Evolutionary conservation across 2,329 filamentous ascomycete genomes (phyloP), one percentile per base, ranked within the genome.

Genomic region (Fusarium floridanum): DNA sequence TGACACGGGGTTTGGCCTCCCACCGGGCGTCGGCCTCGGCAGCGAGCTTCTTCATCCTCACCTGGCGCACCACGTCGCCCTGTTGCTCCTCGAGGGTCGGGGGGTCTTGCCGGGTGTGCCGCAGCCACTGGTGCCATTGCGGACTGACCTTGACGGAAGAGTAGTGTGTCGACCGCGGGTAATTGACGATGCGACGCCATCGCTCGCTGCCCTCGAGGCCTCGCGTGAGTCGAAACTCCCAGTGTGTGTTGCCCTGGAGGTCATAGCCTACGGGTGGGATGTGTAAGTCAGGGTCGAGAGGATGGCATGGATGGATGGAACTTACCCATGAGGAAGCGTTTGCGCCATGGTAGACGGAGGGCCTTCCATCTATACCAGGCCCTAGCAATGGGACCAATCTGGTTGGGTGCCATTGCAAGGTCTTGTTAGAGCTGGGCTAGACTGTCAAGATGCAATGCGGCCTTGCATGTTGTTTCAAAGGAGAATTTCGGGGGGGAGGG

Each of bases 91-190:
- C 81, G 12, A 92, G 80, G 2, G 84, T 87, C 1, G 91, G 91
- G 2, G 91, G 84, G 0, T 86, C 80, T 3, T 78, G 70, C 22
- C 91, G 88, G 55, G 87, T 89, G 80, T 92, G 86, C 17, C 91
- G 89, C 59, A 93, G 85, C 91, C 91, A 93, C 78, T 92, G 91
- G 82, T 92, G 91, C 91, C 91, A 93, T 73, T 87, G 85, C 12
- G 91, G 91, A 61, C 88, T 84, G 69, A 92, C 90, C 66, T 82
- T 82, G 64, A 92, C 86, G 37, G 89, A 86, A 76, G 86, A 88
- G 77, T 86, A 84, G 80, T 90, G 89, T 4, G 87, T 86, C 50
- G 84, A 84, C 59, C 85, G 82, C 12, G 90, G 89, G 81, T 89
- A 91, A 76, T 89, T 79, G 59, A 92, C 90, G 72, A 92, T 91